phyloP scores from a whole-genome alignment of 192 early-diverging fungal genomes.

The Backusella tarrabulga region DNA sequence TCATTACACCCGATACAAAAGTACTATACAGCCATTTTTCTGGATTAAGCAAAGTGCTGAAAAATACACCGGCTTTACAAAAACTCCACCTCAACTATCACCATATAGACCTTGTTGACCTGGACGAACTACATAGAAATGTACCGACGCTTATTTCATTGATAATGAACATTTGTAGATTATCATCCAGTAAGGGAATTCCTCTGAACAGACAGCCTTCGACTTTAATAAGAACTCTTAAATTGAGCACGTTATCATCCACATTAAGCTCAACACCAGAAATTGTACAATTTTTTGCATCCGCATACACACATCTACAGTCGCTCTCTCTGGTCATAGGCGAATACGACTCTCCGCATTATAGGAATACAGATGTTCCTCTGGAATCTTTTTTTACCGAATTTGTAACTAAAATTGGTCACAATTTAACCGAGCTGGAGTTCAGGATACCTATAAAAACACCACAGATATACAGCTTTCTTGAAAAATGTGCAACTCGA shows the following conservation, averaged over 20 bases:
- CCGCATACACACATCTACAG: not conserved
- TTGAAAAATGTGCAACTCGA: not conserved
- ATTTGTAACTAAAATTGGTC: not conserved
- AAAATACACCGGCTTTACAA: not conserved
- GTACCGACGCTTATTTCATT: not conserved
- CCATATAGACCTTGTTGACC: not conserved
- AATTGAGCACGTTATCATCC: not conserved
- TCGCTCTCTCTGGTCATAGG: not conserved
- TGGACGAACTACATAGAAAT: not conserved
- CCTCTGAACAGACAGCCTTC: not conserved
- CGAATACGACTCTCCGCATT: not conserved
- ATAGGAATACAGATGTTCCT: not conserved
- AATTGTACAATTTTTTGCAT: not conserved
- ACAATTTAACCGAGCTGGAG: not conserved
- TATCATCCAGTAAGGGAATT: not conserved
- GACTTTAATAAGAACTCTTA: not conserved
- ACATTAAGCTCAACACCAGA: not conserved
- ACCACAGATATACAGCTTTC: not conserved
- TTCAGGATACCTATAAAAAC: not conserved
- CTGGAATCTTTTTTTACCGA: not conserved
- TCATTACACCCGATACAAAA: not conserved
- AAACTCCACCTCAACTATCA: not conserved
- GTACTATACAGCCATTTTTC: not conserved
- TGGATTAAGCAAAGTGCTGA: not conserved
- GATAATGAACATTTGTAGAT: not conserved